These are phyloP conservation scores for Beauveria medogensis DNA, from an alignment of 2,329 filamentous ascomycete genomes.

Conservation along the genomic window DNA sequence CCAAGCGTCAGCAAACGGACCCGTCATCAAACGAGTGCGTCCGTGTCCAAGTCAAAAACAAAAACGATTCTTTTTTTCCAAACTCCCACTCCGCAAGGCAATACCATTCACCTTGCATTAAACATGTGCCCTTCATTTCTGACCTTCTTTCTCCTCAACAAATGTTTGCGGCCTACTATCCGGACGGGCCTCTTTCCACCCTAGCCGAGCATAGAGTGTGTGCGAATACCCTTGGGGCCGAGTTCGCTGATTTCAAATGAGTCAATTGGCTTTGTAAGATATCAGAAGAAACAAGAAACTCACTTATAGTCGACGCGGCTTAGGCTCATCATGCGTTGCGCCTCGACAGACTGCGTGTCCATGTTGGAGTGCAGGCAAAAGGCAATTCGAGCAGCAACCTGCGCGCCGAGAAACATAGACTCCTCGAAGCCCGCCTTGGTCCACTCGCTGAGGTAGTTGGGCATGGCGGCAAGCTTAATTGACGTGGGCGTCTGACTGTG, in stretches of 20 bases:
- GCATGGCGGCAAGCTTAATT: conserved; percentile 69
- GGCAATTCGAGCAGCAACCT: conserved; percentile 64
- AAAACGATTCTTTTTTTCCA: neutral
- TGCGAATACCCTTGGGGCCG: conserved; percentile 45
- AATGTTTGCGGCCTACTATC: no score
- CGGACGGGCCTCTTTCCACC: no score
- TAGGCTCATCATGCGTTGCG: conserved; percentile 48
- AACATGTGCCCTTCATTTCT: neutral
- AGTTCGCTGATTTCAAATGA: conserved; percentile 35
- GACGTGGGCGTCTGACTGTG: conserved; percentile 69
- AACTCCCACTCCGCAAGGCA: conserved; percentile 4
- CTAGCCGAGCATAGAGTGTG: conserved; percentile 45
- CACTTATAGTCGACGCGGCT: conserved; percentile 55
- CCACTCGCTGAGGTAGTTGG: conserved; percentile 87
- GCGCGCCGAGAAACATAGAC: conserved; percentile 76
- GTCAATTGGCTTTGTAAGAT: conserved; percentile 6
- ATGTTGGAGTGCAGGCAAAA: conserved; percentile 50
- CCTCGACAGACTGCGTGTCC: conserved; percentile 43
- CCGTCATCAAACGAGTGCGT: neutral
- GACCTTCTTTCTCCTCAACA: no score
- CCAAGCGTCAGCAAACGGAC: neutral
- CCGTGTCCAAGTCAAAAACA: neutral
- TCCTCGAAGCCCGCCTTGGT: conserved; percentile 75
- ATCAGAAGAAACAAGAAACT: conserved; percentile 19
- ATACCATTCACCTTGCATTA: neutral